These are phyloP conservation scores for Cutaneotrichosporon daszewskae DNA, from an alignment of 1,284 basidiomycete genomes.

Conservation along the genomic window DNA sequence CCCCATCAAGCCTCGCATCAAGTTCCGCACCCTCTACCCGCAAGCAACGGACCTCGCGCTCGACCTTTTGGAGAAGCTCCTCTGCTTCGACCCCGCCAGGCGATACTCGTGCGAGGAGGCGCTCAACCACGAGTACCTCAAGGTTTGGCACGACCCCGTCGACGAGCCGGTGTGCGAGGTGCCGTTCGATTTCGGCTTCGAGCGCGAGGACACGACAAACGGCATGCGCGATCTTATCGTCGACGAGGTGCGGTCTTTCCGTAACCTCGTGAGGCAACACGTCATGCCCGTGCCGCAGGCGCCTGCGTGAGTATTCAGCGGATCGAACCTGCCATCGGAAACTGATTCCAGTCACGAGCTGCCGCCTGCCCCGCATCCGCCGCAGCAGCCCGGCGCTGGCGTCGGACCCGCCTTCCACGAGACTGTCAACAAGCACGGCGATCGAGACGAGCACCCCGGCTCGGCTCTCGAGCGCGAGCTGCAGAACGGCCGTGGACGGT, in stretches of 20 bases:
- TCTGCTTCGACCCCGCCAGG: conserved; percentile 93
- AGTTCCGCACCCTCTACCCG: conserved; percentile 86
- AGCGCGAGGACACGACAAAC: conserved; percentile 90
- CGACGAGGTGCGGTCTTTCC: conserved; percentile 57
- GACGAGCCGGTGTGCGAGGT: conserved; percentile 76
- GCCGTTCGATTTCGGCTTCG: conserved; percentile 96
- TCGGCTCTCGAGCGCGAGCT: conserved; percentile 63
- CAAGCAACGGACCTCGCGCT: conserved; percentile 89
- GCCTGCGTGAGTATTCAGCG: conserved; percentile 29
- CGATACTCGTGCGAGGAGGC: conserved; percentile 95
- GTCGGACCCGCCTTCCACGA: conserved; percentile 44
- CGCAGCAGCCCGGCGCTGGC: conserved; percentile 30
- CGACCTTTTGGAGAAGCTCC: conserved; percentile 82
- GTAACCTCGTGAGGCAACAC: conserved; percentile 39
- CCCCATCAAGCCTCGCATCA: conserved; percentile 90
- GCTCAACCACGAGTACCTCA: conserved; percentile 85
- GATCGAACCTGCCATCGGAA: neutral
- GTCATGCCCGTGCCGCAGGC: conserved; percentile 22
- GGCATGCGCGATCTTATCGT: conserved; percentile 97
- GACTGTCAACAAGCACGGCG: conserved; percentile 53
- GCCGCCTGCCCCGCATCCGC: conserved; percentile 31
- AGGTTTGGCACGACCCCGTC: conserved; percentile 91
- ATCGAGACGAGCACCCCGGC: conserved; percentile 73
- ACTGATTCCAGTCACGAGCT: conserved; percentile 37
- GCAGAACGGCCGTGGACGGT: neutral